These are phyloP conservation scores for Eutreptiella sp. DNA, from an alignment of 208 protist genomes.

Conservation along the genomic window DNA sequence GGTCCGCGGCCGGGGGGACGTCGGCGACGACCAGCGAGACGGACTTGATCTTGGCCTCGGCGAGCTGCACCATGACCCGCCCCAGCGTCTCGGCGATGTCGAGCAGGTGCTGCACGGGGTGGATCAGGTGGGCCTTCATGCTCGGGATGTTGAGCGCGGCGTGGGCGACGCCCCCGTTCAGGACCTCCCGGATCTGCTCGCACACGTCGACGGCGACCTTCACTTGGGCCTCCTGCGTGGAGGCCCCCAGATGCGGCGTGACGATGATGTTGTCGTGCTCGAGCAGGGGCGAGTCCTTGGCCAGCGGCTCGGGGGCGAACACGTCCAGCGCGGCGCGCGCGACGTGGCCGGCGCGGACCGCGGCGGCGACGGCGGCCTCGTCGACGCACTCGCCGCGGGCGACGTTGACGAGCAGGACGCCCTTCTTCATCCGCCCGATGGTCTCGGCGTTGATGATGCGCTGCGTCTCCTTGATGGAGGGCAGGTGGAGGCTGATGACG, in stretches of 20 bases:
- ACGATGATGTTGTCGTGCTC: constrained; percentile 22
- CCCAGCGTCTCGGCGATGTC: too few species aligned
- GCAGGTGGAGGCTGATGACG: constrained; percentile 58
- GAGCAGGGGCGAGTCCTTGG: neutral
- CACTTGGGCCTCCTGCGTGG: too few species aligned
- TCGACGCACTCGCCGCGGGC: constrained; percentile 54
- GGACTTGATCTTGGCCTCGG: too few species aligned
- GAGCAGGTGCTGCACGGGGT: too few species aligned
- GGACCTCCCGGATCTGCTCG: too few species aligned
- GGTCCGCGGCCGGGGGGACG: too few species aligned
- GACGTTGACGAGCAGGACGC: constrained; percentile 60
- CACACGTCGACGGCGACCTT: too few species aligned
- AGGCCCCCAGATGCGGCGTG: constrained; percentile 24
- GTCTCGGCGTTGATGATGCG: constrained; percentile 55
- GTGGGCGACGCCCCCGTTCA: too few species aligned
- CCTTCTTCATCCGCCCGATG: constrained; percentile 49
- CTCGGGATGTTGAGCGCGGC: too few species aligned
- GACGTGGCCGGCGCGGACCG: constrained; percentile 44
- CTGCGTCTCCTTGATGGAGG: constrained; percentile 40
- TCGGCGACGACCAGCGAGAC: too few species aligned
- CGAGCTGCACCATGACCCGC: too few species aligned
- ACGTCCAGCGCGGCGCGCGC: constrained; percentile 51
- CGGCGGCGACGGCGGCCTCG: constrained; percentile 43
- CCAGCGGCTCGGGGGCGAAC: constrained; percentile 57
- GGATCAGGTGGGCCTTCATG: too few species aligned